phyloP scores from a whole-genome alignment of 1,284 basidiomycete species.

The Laetiporus sulphureus region DNA sequence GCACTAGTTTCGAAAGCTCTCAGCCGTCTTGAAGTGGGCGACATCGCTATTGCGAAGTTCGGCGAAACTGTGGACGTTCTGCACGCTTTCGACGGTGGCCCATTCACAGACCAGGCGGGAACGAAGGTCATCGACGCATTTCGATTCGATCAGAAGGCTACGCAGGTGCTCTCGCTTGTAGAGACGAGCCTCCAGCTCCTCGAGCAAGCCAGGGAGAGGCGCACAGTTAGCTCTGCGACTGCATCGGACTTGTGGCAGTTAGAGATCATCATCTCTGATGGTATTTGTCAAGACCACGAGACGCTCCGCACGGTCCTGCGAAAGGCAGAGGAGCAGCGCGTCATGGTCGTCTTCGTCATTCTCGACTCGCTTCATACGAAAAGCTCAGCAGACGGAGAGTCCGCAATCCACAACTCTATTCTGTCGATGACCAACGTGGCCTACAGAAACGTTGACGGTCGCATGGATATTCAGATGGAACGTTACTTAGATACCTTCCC shows the following conservation, averaged over 20 bases:
- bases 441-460: constrained; percentile 81
- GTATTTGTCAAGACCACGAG: constrained; percentile 96
- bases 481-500: constrained; percentile 96
- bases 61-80: constrained; percentile 85
- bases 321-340: constrained; percentile 83
- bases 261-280: constrained; percentile 98
- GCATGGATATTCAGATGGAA: constrained; percentile 84
- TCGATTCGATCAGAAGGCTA: constrained; percentile 87
- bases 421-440: constrained; percentile 90
- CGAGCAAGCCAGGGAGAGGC: constrained; percentile 66
- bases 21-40: constrained; percentile 89
- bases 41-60: constrained; percentile 89
- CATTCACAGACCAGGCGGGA: constrained; percentile 77
- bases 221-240: constrained; percentile 51
- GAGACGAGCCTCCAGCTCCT: constrained; percentile 79
- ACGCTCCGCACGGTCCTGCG: constrained; percentile 76
- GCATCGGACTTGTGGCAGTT: constrained; percentile 93
- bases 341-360: constrained; percentile 97
- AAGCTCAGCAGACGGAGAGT: constrained; percentile 5
- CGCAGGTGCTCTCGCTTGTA: constrained; percentile 85
- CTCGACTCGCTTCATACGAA: constrained; percentile 76
- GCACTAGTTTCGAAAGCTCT: constrained; percentile 91
- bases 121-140: constrained; percentile 80
- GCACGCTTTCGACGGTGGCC: constrained; percentile 77
- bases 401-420: constrained; percentile 64